These are phyloP conservation scores for Fusarium anguioides DNA, from an alignment of 2,329 filamentous ascomycete species.

Conservation along the genomic window DNA sequence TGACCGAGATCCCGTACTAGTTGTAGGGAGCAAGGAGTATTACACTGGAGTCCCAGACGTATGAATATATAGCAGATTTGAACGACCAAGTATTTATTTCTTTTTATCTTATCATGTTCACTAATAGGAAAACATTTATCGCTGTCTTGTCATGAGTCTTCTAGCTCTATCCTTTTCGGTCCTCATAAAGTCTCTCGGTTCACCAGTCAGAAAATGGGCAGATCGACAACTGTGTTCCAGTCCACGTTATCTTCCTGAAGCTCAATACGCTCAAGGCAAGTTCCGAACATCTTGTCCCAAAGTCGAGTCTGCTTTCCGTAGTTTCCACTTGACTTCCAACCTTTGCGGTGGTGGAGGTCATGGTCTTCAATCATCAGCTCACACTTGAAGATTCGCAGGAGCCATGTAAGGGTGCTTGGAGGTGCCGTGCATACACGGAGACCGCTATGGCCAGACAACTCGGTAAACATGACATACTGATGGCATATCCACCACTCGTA, in stretches of 20 bases:
- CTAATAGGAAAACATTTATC: too few species aligned
- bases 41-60: too few species aligned
- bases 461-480: slow-evolving; percentile 22
- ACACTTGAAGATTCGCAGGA: background rate
- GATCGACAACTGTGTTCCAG: background rate
- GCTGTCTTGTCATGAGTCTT: too few species aligned
- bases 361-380: slow-evolving; percentile 25
- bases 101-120: too few species aligned
- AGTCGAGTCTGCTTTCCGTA: slow-evolving; percentile 26
- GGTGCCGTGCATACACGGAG: slow-evolving; percentile 1
- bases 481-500: slow-evolving; percentile 31
- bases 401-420: slow-evolving; percentile 4
- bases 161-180: too few species aligned
- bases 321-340: slow-evolving; percentile 12
- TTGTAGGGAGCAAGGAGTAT: too few species aligned
- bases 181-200: too few species aligned
- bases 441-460: slow-evolving; percentile 13
- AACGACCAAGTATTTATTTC: too few species aligned
- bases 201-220: background rate
- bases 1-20: too few species aligned
- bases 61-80: too few species aligned
- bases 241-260: background rate
- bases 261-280: slow-evolving; percentile 14
- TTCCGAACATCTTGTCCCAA: slow-evolving; percentile 20
- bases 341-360: slow-evolving; percentile 20